Percentiles rank a stretch among this genome's conserved stretches.
Conservation (phyloP, 148 eudicot species). For the Mesembryanthemum crystallinum region DNA sequence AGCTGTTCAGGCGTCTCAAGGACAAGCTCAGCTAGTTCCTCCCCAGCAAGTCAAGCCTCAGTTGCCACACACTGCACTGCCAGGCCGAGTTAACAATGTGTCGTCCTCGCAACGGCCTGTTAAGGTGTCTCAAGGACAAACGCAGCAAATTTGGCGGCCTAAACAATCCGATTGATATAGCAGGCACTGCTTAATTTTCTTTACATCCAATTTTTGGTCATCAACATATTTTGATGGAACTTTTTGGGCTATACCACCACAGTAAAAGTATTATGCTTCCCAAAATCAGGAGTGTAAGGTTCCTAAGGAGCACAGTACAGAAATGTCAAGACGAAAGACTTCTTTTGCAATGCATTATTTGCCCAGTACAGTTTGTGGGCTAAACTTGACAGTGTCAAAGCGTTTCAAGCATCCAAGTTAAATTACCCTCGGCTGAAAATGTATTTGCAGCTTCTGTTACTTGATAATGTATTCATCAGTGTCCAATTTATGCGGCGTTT, state of each 20-base stretch:
- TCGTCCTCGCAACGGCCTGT: slow-evolving; percentile 16
- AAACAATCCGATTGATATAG: slow-evolving; percentile 34
- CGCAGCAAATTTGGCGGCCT: slow-evolving; percentile 42
- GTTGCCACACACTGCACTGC: slow-evolving; percentile 11
- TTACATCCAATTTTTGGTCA: background rate
- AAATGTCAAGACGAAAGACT: background rate
- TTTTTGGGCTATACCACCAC: background rate
- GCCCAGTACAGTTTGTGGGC: background rate
- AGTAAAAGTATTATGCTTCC: background rate
- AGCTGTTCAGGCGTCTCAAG: slow-evolving; percentile 18
- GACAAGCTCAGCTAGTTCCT: background rate
- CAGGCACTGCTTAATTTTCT: background rate
- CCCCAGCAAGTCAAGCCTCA: slow-evolving; percentile 2
- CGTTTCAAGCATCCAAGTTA: background rate
- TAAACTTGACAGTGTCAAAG: background rate
- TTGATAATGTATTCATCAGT: too few species aligned
- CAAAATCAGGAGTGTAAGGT: slow-evolving; percentile 5
- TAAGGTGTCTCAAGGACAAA: slow-evolving; percentile 23
- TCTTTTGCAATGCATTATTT: background rate
- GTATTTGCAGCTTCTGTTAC: too few species aligned
- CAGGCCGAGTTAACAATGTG: slow-evolving; percentile 9
- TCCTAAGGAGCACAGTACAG: background rate
- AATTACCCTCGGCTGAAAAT: too few species aligned
- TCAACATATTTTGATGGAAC: background rate
- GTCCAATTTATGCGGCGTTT: background rate